Evolutionary conservation across 2,329 filamentous ascomycete genomes (phyloP).

Genomic region (Xylaria sp.): DNA sequence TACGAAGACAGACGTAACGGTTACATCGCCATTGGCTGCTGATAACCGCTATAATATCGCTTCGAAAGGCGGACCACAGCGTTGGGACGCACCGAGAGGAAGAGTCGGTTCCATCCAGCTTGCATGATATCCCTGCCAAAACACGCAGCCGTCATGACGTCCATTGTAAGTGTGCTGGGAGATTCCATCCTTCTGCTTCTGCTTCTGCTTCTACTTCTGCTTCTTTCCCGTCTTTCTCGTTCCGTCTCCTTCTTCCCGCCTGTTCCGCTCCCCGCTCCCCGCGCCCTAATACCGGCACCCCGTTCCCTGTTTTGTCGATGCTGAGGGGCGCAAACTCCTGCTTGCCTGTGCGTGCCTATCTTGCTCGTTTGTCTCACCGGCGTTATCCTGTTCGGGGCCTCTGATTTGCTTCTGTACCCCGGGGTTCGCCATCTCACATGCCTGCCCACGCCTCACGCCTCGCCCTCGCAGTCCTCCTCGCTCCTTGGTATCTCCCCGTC

Average conservation of each 20-base stretch:
- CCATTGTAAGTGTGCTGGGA: conserved; percentile 48
- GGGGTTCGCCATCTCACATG: conserved; percentile 29
- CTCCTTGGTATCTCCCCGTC: conserved; percentile 7
- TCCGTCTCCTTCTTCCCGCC: conserved; percentile 29
- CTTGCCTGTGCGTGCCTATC: conserved; percentile 21
- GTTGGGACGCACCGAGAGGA: conserved; percentile 24
- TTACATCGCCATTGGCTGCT: conserved; percentile 18
- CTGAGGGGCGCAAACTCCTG: conserved; percentile 21
- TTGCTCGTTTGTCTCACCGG: conserved; percentile 32
- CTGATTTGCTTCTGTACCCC: conserved; percentile 28
- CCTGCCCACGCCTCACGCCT: conserved; percentile 25
- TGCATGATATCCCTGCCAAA: conserved; percentile 35
- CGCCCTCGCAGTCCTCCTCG: conserved; percentile 6
- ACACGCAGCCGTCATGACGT: conserved; percentile 47
- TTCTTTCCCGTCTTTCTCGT: conserved; percentile 2
- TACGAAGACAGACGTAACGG: conserved; percentile 15
- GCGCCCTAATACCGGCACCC: conserved; percentile 4
- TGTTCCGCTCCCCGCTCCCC: conserved; percentile 28
- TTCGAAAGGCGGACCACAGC: conserved; percentile 30
- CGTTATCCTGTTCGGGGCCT: conserved; percentile 8
- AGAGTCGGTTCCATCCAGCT: conserved; percentile 13
- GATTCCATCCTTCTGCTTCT: conserved; percentile 20
- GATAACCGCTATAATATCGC: conserved; percentile 15
- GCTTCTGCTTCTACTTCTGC: too few relatives aligned
- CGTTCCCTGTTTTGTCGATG: conserved; percentile 17